Evolutionary conservation across 2,329 filamentous ascomycete genomes (phyloP).

Genomic region (Calonectria multiphialidica): DNA sequence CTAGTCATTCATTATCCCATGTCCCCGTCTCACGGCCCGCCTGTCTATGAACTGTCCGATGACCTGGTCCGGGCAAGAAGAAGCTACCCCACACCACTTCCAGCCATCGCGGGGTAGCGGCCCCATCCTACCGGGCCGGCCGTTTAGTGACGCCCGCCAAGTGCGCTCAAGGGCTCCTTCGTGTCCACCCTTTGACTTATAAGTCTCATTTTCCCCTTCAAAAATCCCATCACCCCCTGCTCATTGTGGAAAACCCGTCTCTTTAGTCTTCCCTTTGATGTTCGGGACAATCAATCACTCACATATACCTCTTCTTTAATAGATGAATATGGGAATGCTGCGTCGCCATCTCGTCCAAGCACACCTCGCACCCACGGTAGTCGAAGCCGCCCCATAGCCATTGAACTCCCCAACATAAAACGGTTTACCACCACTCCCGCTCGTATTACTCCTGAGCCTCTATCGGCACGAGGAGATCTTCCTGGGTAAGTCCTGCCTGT

Average conservation of each 20-base stretch:
- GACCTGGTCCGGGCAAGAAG: slow-evolving; percentile 24
- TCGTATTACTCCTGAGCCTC: slow-evolving; percentile 60
- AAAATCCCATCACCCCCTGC: slow-evolving; percentile 26
- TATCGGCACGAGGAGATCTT: slow-evolving; percentile 70
- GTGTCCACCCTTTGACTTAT: slow-evolving; percentile 16
- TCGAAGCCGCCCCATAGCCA: slow-evolving; percentile 64
- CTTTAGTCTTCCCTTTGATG: neutral
- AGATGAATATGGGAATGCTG: slow-evolving; percentile 35
- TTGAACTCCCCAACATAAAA: slow-evolving; percentile 59
- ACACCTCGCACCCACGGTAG: slow-evolving; percentile 35
- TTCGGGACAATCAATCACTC: slow-evolving; percentile 18
- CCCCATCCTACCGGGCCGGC: slow-evolving; percentile 37
- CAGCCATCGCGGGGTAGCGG: slow-evolving; percentile 42
- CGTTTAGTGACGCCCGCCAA: slow-evolving; percentile 37
- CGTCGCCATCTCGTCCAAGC: slow-evolving; percentile 36
- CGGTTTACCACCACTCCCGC: slow-evolving; percentile 54
- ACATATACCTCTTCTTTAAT: slow-evolving; percentile 8
- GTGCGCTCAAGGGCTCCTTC: slow-evolving; percentile 22
- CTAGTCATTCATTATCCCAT: neutral
- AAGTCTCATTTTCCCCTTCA: slow-evolving; percentile 33
- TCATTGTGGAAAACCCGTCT: neutral
- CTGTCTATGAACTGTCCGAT: slow-evolving; percentile 20
- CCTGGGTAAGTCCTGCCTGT: slow-evolving; percentile 60
- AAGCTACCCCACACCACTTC: slow-evolving; percentile 34
- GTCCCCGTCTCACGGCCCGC: slow-evolving; percentile 3